Conservation (phyloP, 345 rosid species). For the Hevea brasiliensis region DNA sequence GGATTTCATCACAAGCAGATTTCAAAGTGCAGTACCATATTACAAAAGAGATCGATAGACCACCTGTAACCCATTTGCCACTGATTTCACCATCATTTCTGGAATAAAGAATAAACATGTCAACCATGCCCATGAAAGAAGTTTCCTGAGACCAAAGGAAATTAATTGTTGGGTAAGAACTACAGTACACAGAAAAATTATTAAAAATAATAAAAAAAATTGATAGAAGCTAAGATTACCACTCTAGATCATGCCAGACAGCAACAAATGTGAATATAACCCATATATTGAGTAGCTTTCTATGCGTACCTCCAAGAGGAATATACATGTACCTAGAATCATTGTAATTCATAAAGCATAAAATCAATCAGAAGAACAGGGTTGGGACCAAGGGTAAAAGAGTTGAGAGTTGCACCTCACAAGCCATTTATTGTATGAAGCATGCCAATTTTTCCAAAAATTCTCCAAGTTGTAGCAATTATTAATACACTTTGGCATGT, state of each 20-base stretch:
- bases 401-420: constrained; percentile 59
- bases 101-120: constrained; percentile 91
- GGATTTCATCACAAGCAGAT: background rate
- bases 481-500: constrained; percentile 91
- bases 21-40: background rate
- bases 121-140: constrained; percentile 98
- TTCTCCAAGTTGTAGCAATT: constrained; percentile 85
- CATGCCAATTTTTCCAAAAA: constrained; percentile 99
- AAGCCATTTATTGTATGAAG: constrained; percentile 96
- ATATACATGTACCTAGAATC: constrained; percentile 81
- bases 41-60: background rate
- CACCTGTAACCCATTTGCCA: constrained; percentile 66
- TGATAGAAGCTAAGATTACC: constrained; percentile 45
- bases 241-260: constrained; percentile 94
- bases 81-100: constrained; percentile 84
- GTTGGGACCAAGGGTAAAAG: constrained; percentile 9
- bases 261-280: constrained; percentile 93
- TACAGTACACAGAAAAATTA: background rate
- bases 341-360: constrained; percentile 9
- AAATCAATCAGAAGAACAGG: constrained; percentile 7
- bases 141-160: constrained; percentile 66
- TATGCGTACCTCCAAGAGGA: constrained; percentile 87
- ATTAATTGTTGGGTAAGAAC: constrained; percentile 27
- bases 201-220: background rate
- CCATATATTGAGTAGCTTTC: constrained; percentile 87